A percentile compares a stretch with the other conserved stretches of the same genome.
Evolutionary conservation across 768 basidiomycete genomes (phyloP).

Genomic region (Plicaturopsis crispa): DNA sequence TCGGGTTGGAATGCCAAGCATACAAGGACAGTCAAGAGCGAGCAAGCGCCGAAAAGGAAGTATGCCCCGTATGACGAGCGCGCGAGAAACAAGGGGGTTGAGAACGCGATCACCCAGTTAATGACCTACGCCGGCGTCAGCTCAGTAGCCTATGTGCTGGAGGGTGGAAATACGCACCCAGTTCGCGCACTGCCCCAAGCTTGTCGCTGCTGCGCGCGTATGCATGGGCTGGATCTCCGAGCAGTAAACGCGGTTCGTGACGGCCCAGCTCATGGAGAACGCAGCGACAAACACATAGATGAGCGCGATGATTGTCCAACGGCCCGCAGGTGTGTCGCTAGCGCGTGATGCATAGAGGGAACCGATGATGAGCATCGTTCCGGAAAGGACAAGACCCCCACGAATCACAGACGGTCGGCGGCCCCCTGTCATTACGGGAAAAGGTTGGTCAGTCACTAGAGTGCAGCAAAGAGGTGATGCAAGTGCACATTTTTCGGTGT

Average conservation of each 20-base stretch:
- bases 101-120: constrained; percentile 36
- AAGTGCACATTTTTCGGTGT: constrained; percentile 28
- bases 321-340: constrained; percentile 18
- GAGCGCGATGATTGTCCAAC: constrained; percentile 35
- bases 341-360: constrained; percentile 32
- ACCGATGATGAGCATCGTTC: constrained; percentile 34
- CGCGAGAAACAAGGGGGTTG: constrained; percentile 38
- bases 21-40: constrained; percentile 27
- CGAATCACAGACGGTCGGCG: constrained; percentile 31
- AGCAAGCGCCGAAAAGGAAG: constrained; percentile 35
- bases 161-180: constrained; percentile 26
- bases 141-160: constrained; percentile 15
- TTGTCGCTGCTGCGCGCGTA: constrained; percentile 33
- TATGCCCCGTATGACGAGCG: constrained; percentile 37
- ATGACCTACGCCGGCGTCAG: constrained; percentile 15
- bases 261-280: constrained; percentile 36
- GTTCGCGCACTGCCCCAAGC: constrained; percentile 31
- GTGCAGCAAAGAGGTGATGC: neutral
- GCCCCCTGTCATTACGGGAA: constrained; percentile 14
- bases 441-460: no score
- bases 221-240: constrained; percentile 42
- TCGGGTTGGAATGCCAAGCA: constrained; percentile 35
- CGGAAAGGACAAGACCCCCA: constrained; percentile 32
- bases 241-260: constrained; percentile 30
- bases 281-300: constrained; percentile 39